phyloP scores from a whole-genome alignment of 1,284 basidiomycete species.

The Prillingera fragicola region DNA sequence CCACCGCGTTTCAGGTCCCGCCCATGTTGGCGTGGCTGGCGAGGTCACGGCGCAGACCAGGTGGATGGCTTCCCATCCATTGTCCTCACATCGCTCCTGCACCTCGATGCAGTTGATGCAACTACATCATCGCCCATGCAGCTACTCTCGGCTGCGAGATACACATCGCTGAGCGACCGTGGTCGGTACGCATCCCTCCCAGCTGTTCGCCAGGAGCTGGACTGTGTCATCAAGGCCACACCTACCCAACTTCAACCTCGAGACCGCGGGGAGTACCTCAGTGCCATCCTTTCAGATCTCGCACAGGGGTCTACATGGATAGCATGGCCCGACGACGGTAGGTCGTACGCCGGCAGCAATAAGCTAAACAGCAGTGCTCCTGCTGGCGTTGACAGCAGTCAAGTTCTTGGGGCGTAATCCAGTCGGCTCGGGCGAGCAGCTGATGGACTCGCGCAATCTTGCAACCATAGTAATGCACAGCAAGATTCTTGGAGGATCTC shows the following conservation, averaged over 20 bases:
- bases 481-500: too few relatives aligned
- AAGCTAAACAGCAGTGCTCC: constrained; percentile 18
- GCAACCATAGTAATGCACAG: constrained; percentile 32
- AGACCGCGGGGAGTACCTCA: constrained; percentile 51
- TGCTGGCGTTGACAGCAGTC: constrained; percentile 60
- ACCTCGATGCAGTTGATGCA: background rate
- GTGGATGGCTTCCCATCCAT: too few relatives aligned
- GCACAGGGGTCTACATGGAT: constrained; percentile 47
- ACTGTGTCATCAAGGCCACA: constrained; percentile 23
- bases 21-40: too few relatives aligned
- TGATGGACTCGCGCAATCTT: constrained; percentile 49
- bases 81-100: too few relatives aligned
- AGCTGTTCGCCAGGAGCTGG: constrained; percentile 3
- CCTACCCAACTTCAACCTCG: constrained; percentile 49
- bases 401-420: constrained; percentile 70
- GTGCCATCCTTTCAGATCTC: constrained; percentile 59
- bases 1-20: too few relatives aligned
- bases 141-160: background rate
- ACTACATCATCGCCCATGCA: background rate
- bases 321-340: constrained; percentile 30
- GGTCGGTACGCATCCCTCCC: background rate
- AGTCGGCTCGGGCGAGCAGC: constrained; percentile 57
- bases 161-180: background rate
- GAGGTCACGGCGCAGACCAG: too few relatives aligned
- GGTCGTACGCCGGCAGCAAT: constrained; percentile 8